Evolutionary conservation across 345 rosid species (phyloP).

Genomic region (Syzygium jambos): DNA sequence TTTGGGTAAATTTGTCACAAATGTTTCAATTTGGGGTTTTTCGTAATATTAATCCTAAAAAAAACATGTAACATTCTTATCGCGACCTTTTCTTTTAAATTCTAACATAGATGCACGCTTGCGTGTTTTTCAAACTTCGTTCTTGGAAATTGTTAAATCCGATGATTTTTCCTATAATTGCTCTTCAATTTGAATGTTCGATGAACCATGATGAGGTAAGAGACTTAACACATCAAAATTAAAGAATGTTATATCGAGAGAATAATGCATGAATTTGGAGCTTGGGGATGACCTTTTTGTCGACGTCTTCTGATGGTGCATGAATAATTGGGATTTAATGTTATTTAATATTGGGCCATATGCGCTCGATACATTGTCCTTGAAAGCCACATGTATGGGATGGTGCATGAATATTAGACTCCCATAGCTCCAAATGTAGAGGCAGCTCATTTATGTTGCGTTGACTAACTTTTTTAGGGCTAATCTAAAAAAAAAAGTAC

Average conservation of each 20-base stretch:
- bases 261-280: not conserved
- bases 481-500: too few relatives aligned
- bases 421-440: not conserved
- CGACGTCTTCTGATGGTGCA: not conserved
- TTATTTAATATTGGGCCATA: not conserved
- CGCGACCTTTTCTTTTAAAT: not conserved
- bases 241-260: not conserved
- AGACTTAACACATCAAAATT: not conserved
- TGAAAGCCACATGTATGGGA: not conserved
- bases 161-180: not conserved
- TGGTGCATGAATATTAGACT: not conserved
- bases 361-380: not conserved
- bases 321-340: not conserved
- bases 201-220: not conserved
- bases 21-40: too few relatives aligned
- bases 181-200: not conserved
- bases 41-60: not conserved
- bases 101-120: not conserved
- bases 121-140: not conserved
- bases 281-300: not conserved
- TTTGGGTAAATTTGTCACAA: too few relatives aligned
- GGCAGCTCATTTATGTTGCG: not conserved
- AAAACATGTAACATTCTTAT: not conserved
- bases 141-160: not conserved
- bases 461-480: too few relatives aligned